Conservation (phyloP, 257 asterid species). For the Henckelia pumila region DNA sequence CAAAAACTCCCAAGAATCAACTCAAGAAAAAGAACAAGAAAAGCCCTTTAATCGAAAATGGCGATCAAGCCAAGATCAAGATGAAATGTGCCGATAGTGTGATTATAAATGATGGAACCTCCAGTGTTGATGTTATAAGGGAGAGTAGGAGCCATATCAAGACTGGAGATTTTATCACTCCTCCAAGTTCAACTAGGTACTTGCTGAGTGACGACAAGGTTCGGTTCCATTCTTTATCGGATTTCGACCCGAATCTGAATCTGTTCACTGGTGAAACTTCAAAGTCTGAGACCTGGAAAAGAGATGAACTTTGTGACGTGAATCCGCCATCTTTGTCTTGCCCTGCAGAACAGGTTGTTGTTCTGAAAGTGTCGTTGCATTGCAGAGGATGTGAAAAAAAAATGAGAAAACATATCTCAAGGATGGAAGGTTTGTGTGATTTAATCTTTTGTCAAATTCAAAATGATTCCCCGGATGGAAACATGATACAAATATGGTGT, state of each 20-base stretch:
- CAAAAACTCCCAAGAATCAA: constrained; percentile 28
- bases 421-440: constrained; percentile 63
- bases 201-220: constrained; percentile 52
- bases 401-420: constrained; percentile 76
- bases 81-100: constrained; percentile 10
- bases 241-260: constrained; percentile 32
- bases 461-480: no score
- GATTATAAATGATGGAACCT: not conserved
- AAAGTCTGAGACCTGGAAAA: constrained; percentile 11
- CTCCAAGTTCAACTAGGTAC: constrained; percentile 70
- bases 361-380: constrained; percentile 76
- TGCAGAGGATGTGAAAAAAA: constrained; percentile 91
- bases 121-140: constrained; percentile 6
- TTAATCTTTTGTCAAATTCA: not conserved
- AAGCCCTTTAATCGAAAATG: constrained; percentile 23
- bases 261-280: constrained; percentile 24
- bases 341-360: constrained; percentile 63
- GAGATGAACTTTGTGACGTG: constrained; percentile 24
- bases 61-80: constrained; percentile 15
- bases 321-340: constrained; percentile 3
- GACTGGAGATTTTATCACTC: constrained; percentile 58
- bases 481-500: no score
- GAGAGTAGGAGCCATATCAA: constrained; percentile 57
- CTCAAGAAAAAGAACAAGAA: constrained; percentile 24
- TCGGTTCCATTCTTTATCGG: constrained; percentile 26